Evolutionary conservation across 805 yeast species (phyloP).

Genomic region (Myxozyma neglecta): DNA sequence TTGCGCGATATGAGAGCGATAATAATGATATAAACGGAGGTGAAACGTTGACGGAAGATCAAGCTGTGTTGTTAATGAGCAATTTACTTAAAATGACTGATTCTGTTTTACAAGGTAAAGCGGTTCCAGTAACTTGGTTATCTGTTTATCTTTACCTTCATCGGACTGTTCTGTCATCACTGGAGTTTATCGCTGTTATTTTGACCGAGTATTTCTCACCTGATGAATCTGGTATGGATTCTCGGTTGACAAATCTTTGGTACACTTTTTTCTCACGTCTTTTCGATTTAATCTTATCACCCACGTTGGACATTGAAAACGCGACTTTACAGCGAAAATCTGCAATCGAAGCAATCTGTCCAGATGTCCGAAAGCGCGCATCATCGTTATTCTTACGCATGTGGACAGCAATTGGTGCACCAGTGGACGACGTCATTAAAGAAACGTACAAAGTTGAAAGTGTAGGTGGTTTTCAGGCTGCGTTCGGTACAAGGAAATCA

Average conservation of each 20-base stretch:
- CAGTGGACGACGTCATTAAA: conserved; percentile 54
- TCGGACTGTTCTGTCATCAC: conserved; percentile 37
- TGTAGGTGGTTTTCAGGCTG: conserved; percentile 72
- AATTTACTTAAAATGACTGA: conserved; percentile 37
- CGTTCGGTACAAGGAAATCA: conserved; percentile 43
- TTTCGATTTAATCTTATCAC: conserved; percentile 60
- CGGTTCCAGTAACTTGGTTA: conserved; percentile 61
- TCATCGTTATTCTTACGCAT: conserved; percentile 55
- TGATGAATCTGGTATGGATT: not conserved
- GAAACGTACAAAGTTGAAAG: conserved; percentile 58
- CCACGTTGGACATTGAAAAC: conserved; percentile 67
- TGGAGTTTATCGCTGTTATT: conserved; percentile 33
- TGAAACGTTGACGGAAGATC: conserved; percentile 32
- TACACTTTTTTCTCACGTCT: conserved; percentile 40
- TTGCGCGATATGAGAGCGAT: conserved; percentile 32
- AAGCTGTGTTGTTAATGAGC: conserved; percentile 36
- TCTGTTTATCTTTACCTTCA: conserved; percentile 48
- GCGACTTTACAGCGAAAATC: conserved; percentile 70
- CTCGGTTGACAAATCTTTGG: conserved; percentile 15
- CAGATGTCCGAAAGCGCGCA: conserved; percentile 60
- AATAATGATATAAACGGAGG: conserved; percentile 20
- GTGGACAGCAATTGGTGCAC: conserved; percentile 78
- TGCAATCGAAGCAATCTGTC: conserved; percentile 64
- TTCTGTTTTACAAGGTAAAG: conserved; percentile 35
- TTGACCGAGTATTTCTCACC: conserved; percentile 24